Conservation (phyloP, 192 early-diverging fungal genomes). For the Coemansia sp. region DNA sequence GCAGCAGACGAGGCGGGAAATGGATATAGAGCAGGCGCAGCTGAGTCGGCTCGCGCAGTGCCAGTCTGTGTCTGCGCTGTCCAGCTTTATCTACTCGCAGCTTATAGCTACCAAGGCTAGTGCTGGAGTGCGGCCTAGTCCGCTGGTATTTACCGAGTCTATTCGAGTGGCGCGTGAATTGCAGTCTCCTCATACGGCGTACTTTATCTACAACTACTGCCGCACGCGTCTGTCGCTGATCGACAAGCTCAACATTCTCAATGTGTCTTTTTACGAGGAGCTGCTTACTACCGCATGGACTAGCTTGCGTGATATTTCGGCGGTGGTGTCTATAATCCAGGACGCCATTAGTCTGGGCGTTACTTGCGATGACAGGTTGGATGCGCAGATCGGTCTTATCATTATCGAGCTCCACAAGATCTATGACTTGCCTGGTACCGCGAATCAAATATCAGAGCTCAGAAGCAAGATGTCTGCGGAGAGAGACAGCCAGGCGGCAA, state of each 20-base stretch:
- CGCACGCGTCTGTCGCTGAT: constrained; percentile 23
- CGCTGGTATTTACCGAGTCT: constrained; percentile 33
- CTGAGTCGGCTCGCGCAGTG: constrained; percentile 31
- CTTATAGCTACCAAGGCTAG: constrained; percentile 15
- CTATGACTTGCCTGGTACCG: constrained; percentile 27
- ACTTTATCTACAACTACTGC: constrained; percentile 40
- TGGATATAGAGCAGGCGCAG: constrained; percentile 32
- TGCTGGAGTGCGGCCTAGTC: constrained; percentile 22
- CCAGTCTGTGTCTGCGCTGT: constrained; percentile 24
- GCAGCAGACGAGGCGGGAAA: constrained; percentile 8
- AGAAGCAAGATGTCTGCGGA: constrained; percentile 16
- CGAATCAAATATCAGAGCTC: constrained; percentile 15
- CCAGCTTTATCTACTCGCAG: constrained; percentile 26
- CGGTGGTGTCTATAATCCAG: constrained; percentile 27
- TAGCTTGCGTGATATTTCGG: constrained; percentile 30
- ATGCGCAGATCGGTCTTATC: constrained; percentile 35
- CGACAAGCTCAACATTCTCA: constrained; percentile 34
- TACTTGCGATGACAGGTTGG: constrained; percentile 13
- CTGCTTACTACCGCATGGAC: constrained; percentile 34
- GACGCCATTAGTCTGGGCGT: constrained; percentile 37
- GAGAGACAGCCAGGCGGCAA: neutral
- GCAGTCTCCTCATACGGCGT: constrained; percentile 26
- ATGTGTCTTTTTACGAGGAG: constrained; percentile 37
- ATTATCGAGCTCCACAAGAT: constrained; percentile 28
- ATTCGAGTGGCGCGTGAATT: constrained; percentile 37